Evolutionary conservation across 2,329 filamentous ascomycete genomes (phyloP).

Genomic region (Phyllosticta capitalensis): DNA sequence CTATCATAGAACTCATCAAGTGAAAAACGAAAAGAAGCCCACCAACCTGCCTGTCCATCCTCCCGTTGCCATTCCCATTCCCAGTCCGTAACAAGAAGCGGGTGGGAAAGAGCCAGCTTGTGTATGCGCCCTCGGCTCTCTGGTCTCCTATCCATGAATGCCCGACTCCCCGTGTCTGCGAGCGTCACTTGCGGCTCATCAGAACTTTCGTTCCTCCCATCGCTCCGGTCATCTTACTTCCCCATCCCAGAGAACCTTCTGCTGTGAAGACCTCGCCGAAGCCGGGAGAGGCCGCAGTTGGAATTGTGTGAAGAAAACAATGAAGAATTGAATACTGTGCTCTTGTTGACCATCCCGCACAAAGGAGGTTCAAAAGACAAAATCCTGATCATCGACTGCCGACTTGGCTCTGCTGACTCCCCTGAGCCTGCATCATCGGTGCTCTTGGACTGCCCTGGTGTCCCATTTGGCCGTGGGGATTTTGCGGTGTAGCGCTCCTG

Average conservation of each 20-base stretch:
- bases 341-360: background rate
- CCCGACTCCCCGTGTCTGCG: no score
- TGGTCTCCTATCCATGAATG: no score
- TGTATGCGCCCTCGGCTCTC: no score
- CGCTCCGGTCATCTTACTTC: no score
- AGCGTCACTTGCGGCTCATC: no score
- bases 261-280: no score
- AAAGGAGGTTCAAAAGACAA: background rate
- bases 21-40: background rate
- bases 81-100: no score
- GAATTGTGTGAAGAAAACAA: background rate
- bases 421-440: background rate
- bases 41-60: background rate
- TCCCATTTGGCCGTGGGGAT: constrained; percentile 16
- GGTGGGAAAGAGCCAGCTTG: no score
- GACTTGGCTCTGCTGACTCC: background rate
- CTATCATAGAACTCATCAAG: background rate
- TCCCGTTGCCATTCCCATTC: background rate
- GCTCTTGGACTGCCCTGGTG: constrained; percentile 1
- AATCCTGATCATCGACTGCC: background rate
- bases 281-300: no score
- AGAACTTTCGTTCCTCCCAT: no score
- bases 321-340: background rate
- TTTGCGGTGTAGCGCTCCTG: constrained; percentile 30
- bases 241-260: no score